Conservation (phyloP, 768 basidiomycete species). For the Phylloporus sp. region DNA sequence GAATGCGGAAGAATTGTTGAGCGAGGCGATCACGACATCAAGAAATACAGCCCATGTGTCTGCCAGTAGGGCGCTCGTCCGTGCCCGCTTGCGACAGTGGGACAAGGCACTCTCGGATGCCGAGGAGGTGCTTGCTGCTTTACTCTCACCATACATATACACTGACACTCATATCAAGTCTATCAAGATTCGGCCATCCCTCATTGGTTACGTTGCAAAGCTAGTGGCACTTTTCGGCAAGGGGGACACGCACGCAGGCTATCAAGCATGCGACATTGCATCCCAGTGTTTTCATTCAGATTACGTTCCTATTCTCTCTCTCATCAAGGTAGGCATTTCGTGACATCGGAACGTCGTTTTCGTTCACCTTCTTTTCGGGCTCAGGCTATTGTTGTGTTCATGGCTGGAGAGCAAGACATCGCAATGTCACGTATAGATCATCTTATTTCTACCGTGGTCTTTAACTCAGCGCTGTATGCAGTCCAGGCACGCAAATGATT, state of each 20-base stretch:
- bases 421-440: constrained; percentile 3
- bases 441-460: neutral
- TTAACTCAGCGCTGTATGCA: neutral
- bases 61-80: neutral
- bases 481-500: neutral
- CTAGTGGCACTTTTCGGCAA: neutral
- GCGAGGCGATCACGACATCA: neutral
- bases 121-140: too few species aligned
- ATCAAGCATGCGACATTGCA: neutral
- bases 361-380: too few species aligned
- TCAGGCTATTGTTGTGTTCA: constrained; percentile 3
- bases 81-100: neutral
- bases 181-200: neutral
- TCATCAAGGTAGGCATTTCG: neutral
- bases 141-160: neutral
- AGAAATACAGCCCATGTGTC: neutral
- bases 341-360: neutral
- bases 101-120: neutral
- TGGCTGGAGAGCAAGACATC: constrained; percentile 1
- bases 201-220: neutral
- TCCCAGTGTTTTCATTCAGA: neutral
- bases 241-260: neutral
- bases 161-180: neutral
- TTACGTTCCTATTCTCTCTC: neutral
- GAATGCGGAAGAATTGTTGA: neutral